Base-by-base conservation (phyloP, 768 basidiomycete species). In the Clavulina sp. region DNA sequence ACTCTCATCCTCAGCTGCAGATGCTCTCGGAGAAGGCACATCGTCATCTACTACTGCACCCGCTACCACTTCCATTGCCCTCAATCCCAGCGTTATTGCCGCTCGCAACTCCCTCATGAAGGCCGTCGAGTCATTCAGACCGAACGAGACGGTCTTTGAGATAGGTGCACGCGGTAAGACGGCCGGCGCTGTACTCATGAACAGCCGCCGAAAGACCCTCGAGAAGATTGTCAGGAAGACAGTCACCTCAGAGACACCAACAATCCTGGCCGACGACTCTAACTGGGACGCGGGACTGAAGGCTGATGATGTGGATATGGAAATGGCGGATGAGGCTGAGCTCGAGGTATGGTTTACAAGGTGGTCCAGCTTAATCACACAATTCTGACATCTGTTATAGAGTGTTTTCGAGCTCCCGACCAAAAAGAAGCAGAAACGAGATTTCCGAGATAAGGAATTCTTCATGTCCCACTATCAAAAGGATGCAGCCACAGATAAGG, bases 401-500 rank as follows among this genome's bases (percentile, higher is more conserved):
- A 75, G 73, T 28, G 81, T 81, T 9, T 86, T 87, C 56, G 73
- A 80, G 23, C 70, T 67, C 18, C 67, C 71, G 36, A 66, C 62
- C 51, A 72, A 69, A 59, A 75, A 69, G 48, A 33, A 54, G 1
- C 53, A 51, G 4, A 69, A 70, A 54, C 70, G 69, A 16, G 68
- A 66, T 38, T 91, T 72, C 65, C 76, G 77, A 6, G 92, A 96
- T 58, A 72, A 78, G 2, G 80, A 85, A 33, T 93, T 87, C 60
- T 97, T 91, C 65, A 79, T 97, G 76, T 83, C 85, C 2, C 80
- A 97, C 68, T 80, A 81, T 59, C 88, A 92, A 63, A 85, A 84
- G 60, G 87, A 81, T 54, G 81, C 84, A 32, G 69, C 73, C 49
- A 80, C 87, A 1, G 92, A 97, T 62, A 87, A 86, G 67, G 92